Conservation (phyloP, 176 grass and related monocot genomes). For the Ensete glaucum region DNA sequence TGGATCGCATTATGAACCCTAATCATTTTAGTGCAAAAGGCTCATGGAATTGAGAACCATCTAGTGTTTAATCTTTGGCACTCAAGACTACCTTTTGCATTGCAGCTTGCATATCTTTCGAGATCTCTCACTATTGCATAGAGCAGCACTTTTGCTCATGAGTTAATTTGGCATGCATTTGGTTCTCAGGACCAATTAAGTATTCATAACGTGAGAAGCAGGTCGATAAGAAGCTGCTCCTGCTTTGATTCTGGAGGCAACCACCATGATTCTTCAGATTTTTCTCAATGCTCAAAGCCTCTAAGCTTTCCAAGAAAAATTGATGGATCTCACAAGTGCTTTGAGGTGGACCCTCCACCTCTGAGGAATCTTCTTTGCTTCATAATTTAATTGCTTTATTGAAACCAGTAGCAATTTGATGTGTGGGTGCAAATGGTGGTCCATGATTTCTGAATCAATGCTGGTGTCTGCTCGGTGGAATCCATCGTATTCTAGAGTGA, state of each 20-base stretch:
- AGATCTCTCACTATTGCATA: no score
- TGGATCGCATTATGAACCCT: no score
- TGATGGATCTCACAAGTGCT: neutral
- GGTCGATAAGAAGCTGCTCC: neutral
- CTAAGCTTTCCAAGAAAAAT: neutral
- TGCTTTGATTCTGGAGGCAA: neutral
- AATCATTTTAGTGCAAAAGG: no score
- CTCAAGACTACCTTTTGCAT: no score
- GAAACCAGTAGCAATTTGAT: neutral
- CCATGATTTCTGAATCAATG: neutral
- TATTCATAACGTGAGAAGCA: no score
- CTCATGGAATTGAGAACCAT: no score
- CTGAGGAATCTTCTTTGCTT: neutral
- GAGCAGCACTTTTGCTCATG: no score
- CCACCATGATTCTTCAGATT: neutral
- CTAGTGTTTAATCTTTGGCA: no score
- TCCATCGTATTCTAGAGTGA: neutral
- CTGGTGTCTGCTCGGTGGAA: slow-evolving; percentile 3
- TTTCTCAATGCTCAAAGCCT: neutral
- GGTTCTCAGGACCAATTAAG: no score
- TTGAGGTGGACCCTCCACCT: neutral
- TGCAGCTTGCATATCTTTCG: no score
- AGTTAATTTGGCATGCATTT: no score
- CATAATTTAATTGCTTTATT: neutral
- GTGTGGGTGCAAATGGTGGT: neutral